Conservation (phyloP, 73 alveolate genomes). For the Paramecium octaurelia region DNA sequence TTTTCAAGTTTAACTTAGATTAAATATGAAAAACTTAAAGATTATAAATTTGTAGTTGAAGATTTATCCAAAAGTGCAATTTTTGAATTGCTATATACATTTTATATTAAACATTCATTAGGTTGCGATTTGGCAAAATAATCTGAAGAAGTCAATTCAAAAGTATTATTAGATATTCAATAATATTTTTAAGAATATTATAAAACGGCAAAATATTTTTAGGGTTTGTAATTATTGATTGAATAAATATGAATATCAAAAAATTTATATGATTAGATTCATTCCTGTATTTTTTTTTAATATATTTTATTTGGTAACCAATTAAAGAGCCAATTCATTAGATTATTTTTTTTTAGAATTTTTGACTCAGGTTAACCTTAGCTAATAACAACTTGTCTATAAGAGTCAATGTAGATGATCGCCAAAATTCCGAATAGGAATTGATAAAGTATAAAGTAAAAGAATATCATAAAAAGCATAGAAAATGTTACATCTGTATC, state of each 20-base stretch:
- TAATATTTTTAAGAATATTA: background rate
- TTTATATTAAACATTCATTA: background rate
- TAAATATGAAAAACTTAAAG: background rate
- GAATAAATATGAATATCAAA: background rate
- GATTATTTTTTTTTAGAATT: background rate
- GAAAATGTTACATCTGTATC: background rate
- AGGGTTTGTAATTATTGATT: background rate
- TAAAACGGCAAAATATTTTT: background rate
- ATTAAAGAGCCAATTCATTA: background rate
- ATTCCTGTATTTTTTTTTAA: background rate
- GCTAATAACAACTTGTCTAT: background rate
- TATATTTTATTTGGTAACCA: background rate
- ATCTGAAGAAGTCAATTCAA: background rate
- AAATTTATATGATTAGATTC: background rate
- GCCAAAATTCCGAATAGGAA: conserved; percentile 13
- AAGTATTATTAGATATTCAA: background rate
- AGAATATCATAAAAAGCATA: background rate
- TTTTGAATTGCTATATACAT: background rate
- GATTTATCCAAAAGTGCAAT: background rate
- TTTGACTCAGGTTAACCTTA: background rate
- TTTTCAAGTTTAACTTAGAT: background rate
- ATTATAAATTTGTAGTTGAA: background rate
- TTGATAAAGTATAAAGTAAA: background rate
- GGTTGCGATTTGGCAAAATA: background rate
- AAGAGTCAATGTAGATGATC: conserved; percentile 11